phyloP scores from a whole-genome alignment of 2,329 filamentous ascomycete species.

The Coniochaeta sp. region DNA sequence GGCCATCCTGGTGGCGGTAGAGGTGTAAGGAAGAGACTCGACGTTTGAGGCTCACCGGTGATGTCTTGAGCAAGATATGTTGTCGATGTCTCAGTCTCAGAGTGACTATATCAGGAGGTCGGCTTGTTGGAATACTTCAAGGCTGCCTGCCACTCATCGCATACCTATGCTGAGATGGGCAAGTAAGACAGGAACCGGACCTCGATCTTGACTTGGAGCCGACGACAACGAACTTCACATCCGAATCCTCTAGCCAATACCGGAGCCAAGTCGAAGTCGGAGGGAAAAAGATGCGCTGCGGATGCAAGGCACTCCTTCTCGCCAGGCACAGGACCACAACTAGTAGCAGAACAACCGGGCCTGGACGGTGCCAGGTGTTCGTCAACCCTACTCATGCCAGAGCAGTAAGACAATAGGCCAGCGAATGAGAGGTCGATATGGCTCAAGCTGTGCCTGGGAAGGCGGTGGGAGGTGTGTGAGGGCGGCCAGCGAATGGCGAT shows the following conservation, averaged over 20 bases:
- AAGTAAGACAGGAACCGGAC: too few species aligned
- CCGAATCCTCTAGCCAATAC: not conserved
- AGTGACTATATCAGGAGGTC: not conserved
- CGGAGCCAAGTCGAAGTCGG: not conserved
- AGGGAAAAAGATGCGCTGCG: too few species aligned
- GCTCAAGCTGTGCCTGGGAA: not conserved
- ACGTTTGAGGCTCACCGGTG: not conserved
- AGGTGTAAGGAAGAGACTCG: not conserved
- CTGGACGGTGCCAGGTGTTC: constrained; percentile 3
- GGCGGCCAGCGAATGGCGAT: not conserved
- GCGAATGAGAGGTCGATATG: not conserved
- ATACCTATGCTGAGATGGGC: too few species aligned
- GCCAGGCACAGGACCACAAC: not conserved
- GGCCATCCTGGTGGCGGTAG: not conserved
- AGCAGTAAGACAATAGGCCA: not conserved
- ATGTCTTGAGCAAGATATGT: not conserved
- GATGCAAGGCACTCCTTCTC: not conserved
- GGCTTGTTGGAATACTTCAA: too few species aligned
- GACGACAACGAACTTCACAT: not conserved
- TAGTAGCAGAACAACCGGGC: not conserved
- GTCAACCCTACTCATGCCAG: not conserved
- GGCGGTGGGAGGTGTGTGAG: too few species aligned
- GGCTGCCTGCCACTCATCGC: too few species aligned
- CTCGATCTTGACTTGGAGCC: not conserved
- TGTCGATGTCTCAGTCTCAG: not conserved